Evolutionary conservation across 1,284 basidiomycete species (phyloP).

Genomic region (Psilocybe mexicana): DNA sequence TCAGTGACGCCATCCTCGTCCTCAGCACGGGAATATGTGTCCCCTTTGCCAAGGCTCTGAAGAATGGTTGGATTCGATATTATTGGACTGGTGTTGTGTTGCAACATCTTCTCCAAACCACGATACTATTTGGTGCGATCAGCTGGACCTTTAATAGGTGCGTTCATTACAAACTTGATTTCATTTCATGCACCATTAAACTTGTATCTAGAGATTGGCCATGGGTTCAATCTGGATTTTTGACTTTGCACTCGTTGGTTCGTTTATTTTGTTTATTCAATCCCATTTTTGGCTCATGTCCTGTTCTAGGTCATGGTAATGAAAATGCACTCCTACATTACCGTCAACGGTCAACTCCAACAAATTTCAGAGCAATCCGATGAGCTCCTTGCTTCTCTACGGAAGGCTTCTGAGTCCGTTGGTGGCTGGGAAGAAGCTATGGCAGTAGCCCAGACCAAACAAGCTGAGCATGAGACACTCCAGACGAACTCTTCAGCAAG

Average conservation of each 20-base stretch:
- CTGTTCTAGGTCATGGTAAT: slow-evolving; percentile 77
- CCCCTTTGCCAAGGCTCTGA: slow-evolving; percentile 78
- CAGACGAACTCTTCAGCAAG: slow-evolving; percentile 9
- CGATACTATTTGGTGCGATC: slow-evolving; percentile 71
- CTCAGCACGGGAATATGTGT: slow-evolving; percentile 77
- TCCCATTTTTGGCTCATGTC: slow-evolving; percentile 2
- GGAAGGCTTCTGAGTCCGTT: slow-evolving; percentile 44
- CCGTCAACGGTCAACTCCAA: slow-evolving; percentile 86
- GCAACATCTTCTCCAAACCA: slow-evolving; percentile 79
- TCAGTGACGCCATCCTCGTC: slow-evolving; percentile 85
- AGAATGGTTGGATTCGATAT: slow-evolving; percentile 79
- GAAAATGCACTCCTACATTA: slow-evolving; percentile 96
- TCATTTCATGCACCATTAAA: slow-evolving; percentile 4
- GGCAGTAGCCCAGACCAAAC: slow-evolving; percentile 44
- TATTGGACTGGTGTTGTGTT: slow-evolving; percentile 72
- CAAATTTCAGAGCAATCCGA: slow-evolving; percentile 50
- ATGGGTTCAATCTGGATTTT: slow-evolving; percentile 97
- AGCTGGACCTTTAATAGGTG: slow-evolving; percentile 83
- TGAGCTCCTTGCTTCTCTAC: slow-evolving; percentile 45
- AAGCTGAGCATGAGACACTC: slow-evolving; percentile 31
- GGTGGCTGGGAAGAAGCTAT: slow-evolving; percentile 70
- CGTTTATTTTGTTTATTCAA: slow-evolving; percentile 22
- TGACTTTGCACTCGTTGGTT: slow-evolving; percentile 88
- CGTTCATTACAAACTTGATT: slow-evolving; percentile 14
- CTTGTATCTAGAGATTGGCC: slow-evolving; percentile 77